Conservation (phyloP, 2,329 filamentous ascomycete species). For the Sporothrix pallida region DNA sequence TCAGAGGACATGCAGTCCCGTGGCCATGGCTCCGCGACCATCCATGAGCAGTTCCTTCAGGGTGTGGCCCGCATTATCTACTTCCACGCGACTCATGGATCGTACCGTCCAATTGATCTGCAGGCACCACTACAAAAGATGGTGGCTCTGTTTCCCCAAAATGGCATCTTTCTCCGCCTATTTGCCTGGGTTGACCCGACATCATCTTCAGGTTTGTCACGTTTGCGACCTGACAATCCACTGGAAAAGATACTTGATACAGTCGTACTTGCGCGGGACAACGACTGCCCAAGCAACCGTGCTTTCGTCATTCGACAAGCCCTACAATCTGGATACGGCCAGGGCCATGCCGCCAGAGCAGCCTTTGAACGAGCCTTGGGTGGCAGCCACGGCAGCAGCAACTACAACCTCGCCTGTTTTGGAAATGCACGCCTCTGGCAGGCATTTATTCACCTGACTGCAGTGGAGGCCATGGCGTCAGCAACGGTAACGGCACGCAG, state of each 20-base stretch:
- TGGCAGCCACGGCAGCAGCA: conserved; percentile 40
- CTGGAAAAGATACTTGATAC: conserved; percentile 69
- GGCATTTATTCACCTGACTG: conserved; percentile 54
- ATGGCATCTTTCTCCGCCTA: conserved; percentile 75
- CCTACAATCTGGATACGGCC: conserved; percentile 53
- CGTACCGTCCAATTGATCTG: conserved; percentile 71
- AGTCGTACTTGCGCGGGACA: conserved; percentile 50
- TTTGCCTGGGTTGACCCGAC: conserved; percentile 73
- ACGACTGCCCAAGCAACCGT: conserved; percentile 53
- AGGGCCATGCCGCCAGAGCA: conserved; percentile 57
- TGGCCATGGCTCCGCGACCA: conserved; percentile 43
- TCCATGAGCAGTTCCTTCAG: conserved; percentile 72
- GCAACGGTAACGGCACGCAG: conserved; percentile 44
- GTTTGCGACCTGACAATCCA: conserved; percentile 73
- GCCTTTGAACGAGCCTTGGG: conserved; percentile 60
- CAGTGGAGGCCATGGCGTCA: conserved; percentile 29
- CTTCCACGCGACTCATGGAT: conserved; percentile 65
- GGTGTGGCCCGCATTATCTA: conserved; percentile 66
- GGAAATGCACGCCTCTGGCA: conserved; percentile 56
- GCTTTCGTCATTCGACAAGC: conserved; percentile 61
- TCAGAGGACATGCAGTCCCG: conserved; percentile 53
- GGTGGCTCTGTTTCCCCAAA: conserved; percentile 70
- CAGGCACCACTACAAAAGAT: conserved; percentile 66
- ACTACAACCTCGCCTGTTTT: conserved; percentile 34
- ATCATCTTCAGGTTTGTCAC: conserved; percentile 35